Evolutionary conservation across 2,329 filamentous ascomycete genomes (phyloP), one percentile per base, ranked within the genome.

Genomic region (Ilyonectria destructans): DNA sequence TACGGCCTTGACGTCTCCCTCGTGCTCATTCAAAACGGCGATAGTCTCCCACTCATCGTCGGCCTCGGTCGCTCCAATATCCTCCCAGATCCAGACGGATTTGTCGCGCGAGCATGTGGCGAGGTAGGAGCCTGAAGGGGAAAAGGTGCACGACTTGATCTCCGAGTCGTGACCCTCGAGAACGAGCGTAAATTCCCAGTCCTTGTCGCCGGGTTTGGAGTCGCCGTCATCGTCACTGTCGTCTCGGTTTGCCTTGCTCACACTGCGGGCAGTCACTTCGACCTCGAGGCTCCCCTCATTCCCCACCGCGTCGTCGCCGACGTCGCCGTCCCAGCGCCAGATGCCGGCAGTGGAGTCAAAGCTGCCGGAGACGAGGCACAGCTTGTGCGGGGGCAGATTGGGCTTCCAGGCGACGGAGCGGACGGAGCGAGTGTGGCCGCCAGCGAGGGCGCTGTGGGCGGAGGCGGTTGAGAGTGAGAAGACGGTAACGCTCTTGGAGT

Each of bases 31-130:
- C 77, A 98, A 87, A 60, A 98, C 96, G 0, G 96, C 96, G 17
- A 98, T 91, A 2, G 96, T 98, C 86, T 99, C 96, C 85, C 95
- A 98, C 79, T 98, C 96, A 80, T 97, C 96, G 62, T 97, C 95
- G 17, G 92, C 93, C 73, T 93, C 92, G 62, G 84, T 83, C 9
- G 83, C 82, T 45, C 89, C 89, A 61, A 98, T 89, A 80, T 98
- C 96, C 82, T 99, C 96, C 96, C 96, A 99, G 75, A 99, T 94
- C 96, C 96, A 99, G 19, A 98, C 94, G 17, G 90, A 93, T 84
- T 98, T 98, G 80, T 99, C 96, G 56, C 96, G 89, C 60, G 91
- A 93, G 81, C 95, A 98, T 0, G 95, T 98, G 6, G 96, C 96
- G 5, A 99, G 87, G 75, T 94, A 91, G 69, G 92, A 89, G 1